Base-by-base conservation (phyloP, 768 basidiomycete species). In the Phanerodontia chrysosporium region DNA sequence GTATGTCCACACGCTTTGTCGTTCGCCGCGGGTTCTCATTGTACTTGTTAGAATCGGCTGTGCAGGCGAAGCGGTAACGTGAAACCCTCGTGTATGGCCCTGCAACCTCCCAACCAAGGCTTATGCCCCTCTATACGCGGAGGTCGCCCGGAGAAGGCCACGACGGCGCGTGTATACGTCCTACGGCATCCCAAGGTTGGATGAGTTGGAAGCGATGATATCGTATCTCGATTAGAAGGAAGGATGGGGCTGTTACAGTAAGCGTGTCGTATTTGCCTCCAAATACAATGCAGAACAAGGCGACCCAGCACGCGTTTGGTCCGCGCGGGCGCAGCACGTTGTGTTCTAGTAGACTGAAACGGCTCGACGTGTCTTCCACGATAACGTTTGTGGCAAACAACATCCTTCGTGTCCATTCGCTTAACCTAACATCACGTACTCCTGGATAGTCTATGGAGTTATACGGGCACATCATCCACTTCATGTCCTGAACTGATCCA, bases 1-100 rank as follows among this genome's bases (percentile, higher is more conserved):
- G 96, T 97, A 56, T 52, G 78, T 61, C 21, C 21, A n/a, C 42
- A 21, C 48, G 3, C 7, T n/a, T 18, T 32, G 9, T 35, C 24
- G 21, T 12, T 7, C 16, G 9, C 5, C 4, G 9, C 16, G 18
- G 4, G 39, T 4, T 7, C 18, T 18, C 22, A 49, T 21, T 36
- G 25, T n/a, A n/a, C 46, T 18, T 12, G 18, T 42, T 18, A 57
- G 56, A 57, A 39, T 22, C 45, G 1, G 56, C 32, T 3, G 48
- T n/a, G 10, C 56, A 57, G 32, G 25, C 56, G n/a, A 57, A 57
- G 46, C 55, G 55, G 45, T 57, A 25, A 57, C 21, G 21, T 8
- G 16, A 42, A 7, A 18, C 16, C 39, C 4, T 18, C 4, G 18
- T 10, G 39, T 5, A 42, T 18, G 8, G 18, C 18, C 39, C n/a